These are phyloP conservation scores for Teunomyces gatunensis DNA, from an alignment of 805 yeast species.

Conservation along the genomic window DNA sequence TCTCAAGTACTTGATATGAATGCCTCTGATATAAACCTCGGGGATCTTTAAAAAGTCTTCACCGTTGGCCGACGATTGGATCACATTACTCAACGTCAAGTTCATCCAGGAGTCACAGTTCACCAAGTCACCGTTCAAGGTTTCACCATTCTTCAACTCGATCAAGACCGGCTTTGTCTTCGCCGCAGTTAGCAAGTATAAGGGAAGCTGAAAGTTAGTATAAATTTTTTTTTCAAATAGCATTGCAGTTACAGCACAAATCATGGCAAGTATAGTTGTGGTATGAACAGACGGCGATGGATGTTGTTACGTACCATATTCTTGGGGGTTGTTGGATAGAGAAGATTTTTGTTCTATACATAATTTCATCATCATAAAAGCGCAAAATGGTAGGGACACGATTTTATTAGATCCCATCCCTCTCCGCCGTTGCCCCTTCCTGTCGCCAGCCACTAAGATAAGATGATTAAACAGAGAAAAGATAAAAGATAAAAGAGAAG, in stretches of 20 bases:
- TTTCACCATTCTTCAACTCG: constrained; percentile 89
- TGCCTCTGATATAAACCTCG: constrained; percentile 82
- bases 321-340: too few relatives aligned
- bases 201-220: constrained; percentile 62
- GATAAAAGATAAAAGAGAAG: background rate
- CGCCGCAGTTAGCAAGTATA: constrained; percentile 85
- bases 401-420: too few relatives aligned
- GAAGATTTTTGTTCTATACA: too few relatives aligned
- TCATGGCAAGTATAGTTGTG: background rate
- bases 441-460: background rate
- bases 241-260: too few relatives aligned
- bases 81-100: constrained; percentile 73
- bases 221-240: too few relatives aligned
- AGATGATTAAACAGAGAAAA: background rate
- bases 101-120: constrained; percentile 97
- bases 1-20: constrained; percentile 74
- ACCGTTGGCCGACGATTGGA: constrained; percentile 62
- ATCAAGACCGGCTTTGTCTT: constrained; percentile 84
- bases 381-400: too few relatives aligned
- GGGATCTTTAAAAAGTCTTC: constrained; percentile 60
- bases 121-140: constrained; percentile 76
- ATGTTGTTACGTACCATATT: too few relatives aligned
- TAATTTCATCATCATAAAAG: too few relatives aligned
- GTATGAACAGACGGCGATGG: background rate
- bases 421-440: too few relatives aligned